These are phyloP conservation scores for Calycina herbarum DNA, from an alignment of 2,329 filamentous ascomycete genomes.

Conservation along the genomic window DNA sequence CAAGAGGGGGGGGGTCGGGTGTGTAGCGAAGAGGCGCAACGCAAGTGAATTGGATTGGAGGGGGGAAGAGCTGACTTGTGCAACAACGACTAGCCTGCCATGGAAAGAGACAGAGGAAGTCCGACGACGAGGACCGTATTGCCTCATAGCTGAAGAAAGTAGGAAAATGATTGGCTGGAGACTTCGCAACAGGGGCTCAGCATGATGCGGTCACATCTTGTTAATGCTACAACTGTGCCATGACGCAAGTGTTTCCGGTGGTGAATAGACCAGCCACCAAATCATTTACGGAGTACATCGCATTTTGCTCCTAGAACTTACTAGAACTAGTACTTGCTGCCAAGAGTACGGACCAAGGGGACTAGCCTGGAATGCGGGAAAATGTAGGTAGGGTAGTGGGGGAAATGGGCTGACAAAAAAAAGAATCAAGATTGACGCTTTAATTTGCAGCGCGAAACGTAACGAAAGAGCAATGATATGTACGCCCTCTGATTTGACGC, in stretches of 20 bases:
- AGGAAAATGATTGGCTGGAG: neutral
- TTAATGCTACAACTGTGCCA: slow-evolving; percentile 1
- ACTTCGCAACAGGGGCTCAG: neutral
- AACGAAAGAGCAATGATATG: neutral
- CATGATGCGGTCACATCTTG: slow-evolving; percentile 2
- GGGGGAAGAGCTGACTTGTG: slow-evolving; percentile 1
- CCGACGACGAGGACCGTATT: neutral
- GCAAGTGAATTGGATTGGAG: neutral
- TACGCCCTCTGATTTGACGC: neutral
- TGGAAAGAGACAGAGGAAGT: neutral
- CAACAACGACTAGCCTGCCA: neutral
- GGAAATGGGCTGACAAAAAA: neutral
- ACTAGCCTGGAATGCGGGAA: neutral
- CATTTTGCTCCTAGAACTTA: neutral
- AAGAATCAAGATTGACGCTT: neutral
- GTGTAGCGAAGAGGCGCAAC: neutral
- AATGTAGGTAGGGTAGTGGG: no score
- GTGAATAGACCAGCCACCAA: neutral
- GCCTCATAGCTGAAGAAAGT: neutral
- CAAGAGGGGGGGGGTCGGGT: neutral
- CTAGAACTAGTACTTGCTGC: neutral
- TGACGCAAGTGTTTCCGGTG: slow-evolving; percentile 1
- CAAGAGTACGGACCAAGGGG: neutral
- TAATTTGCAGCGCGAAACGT: neutral
- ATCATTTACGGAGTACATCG: neutral